Evolutionary conservation across 192 early-diverging fungal genomes (phyloP).

Genomic region (Spizellomyces punctatus): DNA sequence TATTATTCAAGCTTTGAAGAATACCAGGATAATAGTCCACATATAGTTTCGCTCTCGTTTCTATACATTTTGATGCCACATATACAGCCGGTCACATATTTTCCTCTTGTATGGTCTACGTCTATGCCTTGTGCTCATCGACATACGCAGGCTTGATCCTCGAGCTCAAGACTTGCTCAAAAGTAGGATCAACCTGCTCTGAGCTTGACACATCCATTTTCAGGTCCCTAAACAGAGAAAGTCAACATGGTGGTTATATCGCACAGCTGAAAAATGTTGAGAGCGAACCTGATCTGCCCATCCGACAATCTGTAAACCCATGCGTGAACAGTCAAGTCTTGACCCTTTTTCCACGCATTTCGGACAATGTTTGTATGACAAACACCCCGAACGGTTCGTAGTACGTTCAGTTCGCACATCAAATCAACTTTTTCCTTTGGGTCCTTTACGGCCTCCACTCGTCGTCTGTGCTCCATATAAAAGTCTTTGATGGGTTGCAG

Average conservation of each 20-base stretch:
- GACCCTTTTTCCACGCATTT: constrained; percentile 77
- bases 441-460: constrained; percentile 45
- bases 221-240: constrained; percentile 2
- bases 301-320: constrained; percentile 47
- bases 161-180: constrained; percentile 1
- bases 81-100: too few species aligned
- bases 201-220: constrained; percentile 7
- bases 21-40: too few species aligned
- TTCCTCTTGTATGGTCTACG: too few species aligned
- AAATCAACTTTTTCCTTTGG: constrained; percentile 35
- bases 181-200: background rate
- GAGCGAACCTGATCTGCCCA: constrained; percentile 24
- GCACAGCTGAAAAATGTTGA: background rate
- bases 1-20: too few species aligned
- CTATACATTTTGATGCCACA: too few species aligned
- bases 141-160: constrained; percentile 8
- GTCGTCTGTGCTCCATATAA: constrained; percentile 59
- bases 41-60: too few species aligned
- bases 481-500: constrained; percentile 84
- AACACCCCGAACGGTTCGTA: constrained; percentile 71
- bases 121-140: background rate
- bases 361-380: constrained; percentile 76
- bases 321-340: constrained; percentile 58
- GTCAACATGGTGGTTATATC: background rate
- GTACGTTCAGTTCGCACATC: constrained; percentile 72